Conservation (phyloP, 2,329 filamentous ascomycete genomes). For the Penicillium sp. region DNA sequence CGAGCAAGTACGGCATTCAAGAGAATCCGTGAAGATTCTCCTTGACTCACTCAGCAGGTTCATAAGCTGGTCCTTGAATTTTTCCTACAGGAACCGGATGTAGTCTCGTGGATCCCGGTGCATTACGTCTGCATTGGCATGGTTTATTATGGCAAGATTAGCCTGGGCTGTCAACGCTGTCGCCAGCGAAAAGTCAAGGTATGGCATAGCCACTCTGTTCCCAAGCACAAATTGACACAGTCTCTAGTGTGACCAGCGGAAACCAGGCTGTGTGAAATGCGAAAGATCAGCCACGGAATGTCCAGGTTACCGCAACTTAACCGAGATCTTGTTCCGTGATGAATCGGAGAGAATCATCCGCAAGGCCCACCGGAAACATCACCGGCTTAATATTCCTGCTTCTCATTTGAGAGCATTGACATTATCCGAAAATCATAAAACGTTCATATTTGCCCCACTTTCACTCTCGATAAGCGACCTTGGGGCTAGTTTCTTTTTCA, state of each 20-base stretch:
- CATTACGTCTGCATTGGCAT: neutral
- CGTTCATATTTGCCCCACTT: neutral
- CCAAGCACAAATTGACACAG: neutral
- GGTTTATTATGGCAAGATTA: neutral
- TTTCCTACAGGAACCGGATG: neutral
- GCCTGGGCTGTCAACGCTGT: neutral
- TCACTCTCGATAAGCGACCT: neutral
- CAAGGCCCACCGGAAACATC: neutral
- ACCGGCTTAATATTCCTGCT: neutral
- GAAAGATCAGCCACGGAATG: neutral
- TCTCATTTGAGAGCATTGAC: neutral
- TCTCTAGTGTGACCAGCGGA: neutral
- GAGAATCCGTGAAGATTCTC: neutral
- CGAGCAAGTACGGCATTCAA: neutral
- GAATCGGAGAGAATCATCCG: neutral
- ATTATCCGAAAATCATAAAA: neutral
- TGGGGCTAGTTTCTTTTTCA: neutral
- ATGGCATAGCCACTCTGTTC: neutral
- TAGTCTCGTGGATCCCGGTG: neutral
- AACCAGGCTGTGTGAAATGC: neutral
- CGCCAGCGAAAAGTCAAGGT: neutral
- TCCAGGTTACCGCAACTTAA: neutral
- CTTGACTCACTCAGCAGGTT: neutral
- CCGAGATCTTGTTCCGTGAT: neutral
- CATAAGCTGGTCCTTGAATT: neutral